Conservation (phyloP, 805 yeast species). For the Lipomyces spencermartinsiae region DNA sequence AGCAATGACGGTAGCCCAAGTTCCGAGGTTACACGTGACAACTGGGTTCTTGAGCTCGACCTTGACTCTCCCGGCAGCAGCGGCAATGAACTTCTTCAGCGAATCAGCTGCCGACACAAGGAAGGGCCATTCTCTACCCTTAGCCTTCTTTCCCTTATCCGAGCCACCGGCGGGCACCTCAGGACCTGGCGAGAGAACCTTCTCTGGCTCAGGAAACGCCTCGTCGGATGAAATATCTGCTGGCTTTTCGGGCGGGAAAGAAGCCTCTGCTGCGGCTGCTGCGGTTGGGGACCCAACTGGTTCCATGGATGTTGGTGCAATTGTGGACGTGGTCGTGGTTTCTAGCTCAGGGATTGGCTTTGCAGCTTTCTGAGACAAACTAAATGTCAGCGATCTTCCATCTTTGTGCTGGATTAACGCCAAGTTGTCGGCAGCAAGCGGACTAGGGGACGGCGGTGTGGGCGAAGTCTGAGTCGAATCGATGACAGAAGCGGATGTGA, state of each 20-base stretch:
- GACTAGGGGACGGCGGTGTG: background rate
- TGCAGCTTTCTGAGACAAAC: slow-evolving; percentile 23
- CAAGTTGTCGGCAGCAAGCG: background rate
- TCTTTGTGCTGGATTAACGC: background rate
- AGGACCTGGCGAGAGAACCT: slow-evolving; percentile 10
- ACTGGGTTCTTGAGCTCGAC: slow-evolving; percentile 22
- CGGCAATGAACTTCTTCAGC: slow-evolving; percentile 17
- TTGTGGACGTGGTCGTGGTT: slow-evolving; percentile 11
- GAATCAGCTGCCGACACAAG: slow-evolving; percentile 15
- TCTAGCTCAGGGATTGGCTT: slow-evolving; percentile 26
- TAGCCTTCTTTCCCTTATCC: slow-evolving; percentile 9
- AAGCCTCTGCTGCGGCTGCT: background rate
- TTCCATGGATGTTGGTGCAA: background rate
- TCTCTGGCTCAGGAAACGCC: slow-evolving; percentile 21
- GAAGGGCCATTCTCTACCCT: background rate
- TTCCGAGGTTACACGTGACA: slow-evolving; percentile 15
- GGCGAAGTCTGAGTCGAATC: background rate
- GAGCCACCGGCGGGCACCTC: slow-evolving; percentile 14
- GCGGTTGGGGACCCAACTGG: slow-evolving; percentile 3
- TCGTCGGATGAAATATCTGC: background rate
- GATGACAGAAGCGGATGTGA: background rate
- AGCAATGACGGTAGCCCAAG: slow-evolving; percentile 17
- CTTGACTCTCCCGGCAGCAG: background rate
- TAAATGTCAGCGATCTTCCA: background rate
- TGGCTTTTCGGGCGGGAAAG: slow-evolving; percentile 2